Evolutionary conservation across 345 rosid genomes (phyloP), one percentile per base, ranked within the genome.

Genomic region (Populus pruinosa): DNA sequence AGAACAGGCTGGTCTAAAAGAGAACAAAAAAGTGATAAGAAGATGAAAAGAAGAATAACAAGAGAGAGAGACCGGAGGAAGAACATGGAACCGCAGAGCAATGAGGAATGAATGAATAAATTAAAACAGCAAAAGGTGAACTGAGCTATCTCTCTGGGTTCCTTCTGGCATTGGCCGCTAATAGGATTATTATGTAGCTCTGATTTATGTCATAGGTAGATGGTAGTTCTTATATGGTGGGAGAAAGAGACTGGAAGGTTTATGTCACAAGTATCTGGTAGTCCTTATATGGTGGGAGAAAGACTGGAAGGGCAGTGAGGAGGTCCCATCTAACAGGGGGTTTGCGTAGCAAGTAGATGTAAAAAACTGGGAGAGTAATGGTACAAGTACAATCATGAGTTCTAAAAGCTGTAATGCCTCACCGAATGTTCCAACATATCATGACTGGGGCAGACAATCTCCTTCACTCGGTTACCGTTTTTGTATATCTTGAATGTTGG

Each of bases 401-500:
- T 79, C 90, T 90, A 92, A 77, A 86, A 82, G 86, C 93, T 89
- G 87, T 94, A 96, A 87, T 96, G 91, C 86, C 93, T 92, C 93
- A 96, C 97, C 79, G 94, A 91, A 79, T 90, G 90, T 83, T 96
- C 99, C 82, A 96, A 78, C 88, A 89, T 75, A 69, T 96, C 97
- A 4, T 77, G 90, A 84, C 93, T 96, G 8, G 99, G 98, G 85
- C 97, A 90, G 62, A 96, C 87, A 23, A 96, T 89, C 86, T 94
- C 98, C 87, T 96, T 96, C 81, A 94, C 88, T 69, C 94, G 84
- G 81, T 68, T 85, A 29, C 98, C 96, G 20, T 85, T 83, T 87
- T 91, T 96, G 91, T 88, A 92, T 76, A 96, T 92, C 91, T 92
- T 96, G 96, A 96, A 91, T 59, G 99, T 94, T 33, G 99, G 98